Conservation (phyloP, 2,329 filamentous ascomycete species). For the Cordyceps pruinosa region DNA sequence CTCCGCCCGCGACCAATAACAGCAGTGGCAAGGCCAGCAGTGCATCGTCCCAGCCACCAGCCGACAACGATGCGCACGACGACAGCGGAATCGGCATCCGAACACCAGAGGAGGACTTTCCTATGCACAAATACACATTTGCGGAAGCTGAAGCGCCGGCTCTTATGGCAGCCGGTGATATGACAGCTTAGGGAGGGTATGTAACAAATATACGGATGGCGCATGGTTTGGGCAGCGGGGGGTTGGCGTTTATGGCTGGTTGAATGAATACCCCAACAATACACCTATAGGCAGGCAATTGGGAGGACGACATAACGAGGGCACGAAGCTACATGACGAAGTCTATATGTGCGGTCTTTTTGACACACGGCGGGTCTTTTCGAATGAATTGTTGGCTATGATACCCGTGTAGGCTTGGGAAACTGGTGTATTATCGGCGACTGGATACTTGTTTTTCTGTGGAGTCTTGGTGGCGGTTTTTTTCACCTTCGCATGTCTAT, state of each 20-base stretch:
- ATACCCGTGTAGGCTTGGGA: constrained; percentile 2
- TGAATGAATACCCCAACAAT: constrained; percentile 11
- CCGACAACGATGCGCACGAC: constrained; percentile 49
- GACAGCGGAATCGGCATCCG: constrained; percentile 70
- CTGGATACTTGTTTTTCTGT: constrained; percentile 4
- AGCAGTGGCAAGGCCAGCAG: constrained; percentile 15
- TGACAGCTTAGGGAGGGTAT: constrained; percentile 16
- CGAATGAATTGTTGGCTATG: constrained; percentile 5
- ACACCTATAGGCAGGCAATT: constrained; percentile 7
- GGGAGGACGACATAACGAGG: constrained; percentile 5
- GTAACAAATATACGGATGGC: constrained; percentile 4
- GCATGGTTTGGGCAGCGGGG: constrained; percentile 3
- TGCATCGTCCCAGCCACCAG: constrained; percentile 17
- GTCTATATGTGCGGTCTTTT: neutral
- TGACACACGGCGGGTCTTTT: neutral
- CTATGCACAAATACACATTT: constrained; percentile 52
- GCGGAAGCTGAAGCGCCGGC: constrained; percentile 29
- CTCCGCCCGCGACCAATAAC: constrained; percentile 34
- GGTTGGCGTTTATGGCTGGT: constrained; percentile 12
- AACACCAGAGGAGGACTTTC: constrained; percentile 59
- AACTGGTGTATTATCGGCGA: constrained; percentile 10
- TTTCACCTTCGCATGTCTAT: constrained; percentile 7
- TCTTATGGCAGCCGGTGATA: constrained; percentile 26
- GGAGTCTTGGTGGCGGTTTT: neutral
- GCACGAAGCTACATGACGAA: constrained; percentile 10